Evolutionary conservation across 1,284 basidiomycete genomes (phyloP).

Genomic region (Naganishia sp.): DNA sequence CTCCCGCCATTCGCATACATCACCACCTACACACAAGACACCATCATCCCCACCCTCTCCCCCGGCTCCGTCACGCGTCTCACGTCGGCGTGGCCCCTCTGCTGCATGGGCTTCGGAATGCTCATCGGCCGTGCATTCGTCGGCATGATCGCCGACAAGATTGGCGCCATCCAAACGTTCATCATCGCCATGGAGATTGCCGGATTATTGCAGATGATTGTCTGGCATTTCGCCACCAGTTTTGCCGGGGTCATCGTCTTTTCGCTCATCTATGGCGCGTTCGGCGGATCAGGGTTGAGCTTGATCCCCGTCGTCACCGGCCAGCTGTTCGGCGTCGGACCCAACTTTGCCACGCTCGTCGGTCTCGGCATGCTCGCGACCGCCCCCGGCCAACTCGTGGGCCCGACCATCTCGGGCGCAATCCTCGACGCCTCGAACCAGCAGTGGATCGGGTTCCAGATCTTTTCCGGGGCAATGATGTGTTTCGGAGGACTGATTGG

Average conservation of each 20-base stretch:
- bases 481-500: slow-evolving; percentile 29
- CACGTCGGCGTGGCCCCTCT: slow-evolving; percentile 36
- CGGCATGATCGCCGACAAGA: slow-evolving; percentile 37
- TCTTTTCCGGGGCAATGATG: slow-evolving; percentile 30
- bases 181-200: slow-evolving; percentile 37
- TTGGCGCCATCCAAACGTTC: slow-evolving; percentile 40
- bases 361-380: slow-evolving; percentile 37
- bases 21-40: slow-evolving; percentile 34
- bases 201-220: slow-evolving; percentile 37
- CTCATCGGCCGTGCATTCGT: slow-evolving; percentile 37
- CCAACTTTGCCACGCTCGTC: slow-evolving; percentile 36
- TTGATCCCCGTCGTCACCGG: slow-evolving; percentile 38
- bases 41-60: slow-evolving; percentile 29
- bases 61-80: slow-evolving; percentile 27
- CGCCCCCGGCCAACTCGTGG: slow-evolving; percentile 37
- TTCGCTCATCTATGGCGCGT: slow-evolving; percentile 35
- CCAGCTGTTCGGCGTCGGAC: slow-evolving; percentile 36
- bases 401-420: slow-evolving; percentile 37
- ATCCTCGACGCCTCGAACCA: slow-evolving; percentile 36
- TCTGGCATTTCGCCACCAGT: slow-evolving; percentile 40
- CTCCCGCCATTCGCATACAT: slow-evolving; percentile 39
- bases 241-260: slow-evolving; percentile 38
- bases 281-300: slow-evolving; percentile 38
- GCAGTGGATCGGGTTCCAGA: slow-evolving; percentile 37
- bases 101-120: slow-evolving; percentile 39